A percentile compares a stretch with the other conserved stretches of the same genome.
Evolutionary conservation across 495 filamentous ascomycete species (phyloP).

Genomic region (Oleoguttula mirabilis): DNA sequence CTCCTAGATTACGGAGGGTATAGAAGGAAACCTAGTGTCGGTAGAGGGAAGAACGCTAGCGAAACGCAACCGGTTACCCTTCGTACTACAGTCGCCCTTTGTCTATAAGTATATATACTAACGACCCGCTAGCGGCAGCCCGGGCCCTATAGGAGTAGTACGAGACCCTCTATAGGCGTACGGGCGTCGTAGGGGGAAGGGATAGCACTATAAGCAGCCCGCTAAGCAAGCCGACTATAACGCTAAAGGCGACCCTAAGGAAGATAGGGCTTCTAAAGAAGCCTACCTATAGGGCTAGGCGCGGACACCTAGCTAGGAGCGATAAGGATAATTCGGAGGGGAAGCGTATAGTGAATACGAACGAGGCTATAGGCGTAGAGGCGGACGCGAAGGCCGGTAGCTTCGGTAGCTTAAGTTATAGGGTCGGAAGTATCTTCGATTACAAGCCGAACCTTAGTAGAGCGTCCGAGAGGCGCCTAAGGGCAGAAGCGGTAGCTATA

Average conservation of each 20-base stretch:
- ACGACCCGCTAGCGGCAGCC: background rate
- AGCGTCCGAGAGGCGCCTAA: background rate
- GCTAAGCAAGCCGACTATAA: background rate
- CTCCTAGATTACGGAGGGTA: no score
- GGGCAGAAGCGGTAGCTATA: no score
- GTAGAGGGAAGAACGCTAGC: no score
- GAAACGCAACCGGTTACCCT: no score
- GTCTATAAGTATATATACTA: no score
- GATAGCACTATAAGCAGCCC: background rate
- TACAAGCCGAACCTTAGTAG: background rate
- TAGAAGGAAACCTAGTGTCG: no score
- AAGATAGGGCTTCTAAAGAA: background rate
- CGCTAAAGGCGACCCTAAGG: background rate
- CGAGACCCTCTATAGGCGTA: background rate
- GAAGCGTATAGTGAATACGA: background rate
- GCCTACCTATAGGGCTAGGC: background rate
- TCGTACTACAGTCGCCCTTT: no score
- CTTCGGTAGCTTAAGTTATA: background rate
- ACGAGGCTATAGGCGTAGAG: background rate
- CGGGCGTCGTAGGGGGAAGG: background rate
- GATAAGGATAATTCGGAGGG: conserved; percentile 11
- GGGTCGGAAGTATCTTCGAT: background rate
- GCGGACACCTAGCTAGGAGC: background rate
- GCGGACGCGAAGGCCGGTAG: background rate
- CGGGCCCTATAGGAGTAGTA: background rate